Evolutionary conservation across 768 basidiomycete species (phyloP).

Genomic region (Amanita polypyramis): DNA sequence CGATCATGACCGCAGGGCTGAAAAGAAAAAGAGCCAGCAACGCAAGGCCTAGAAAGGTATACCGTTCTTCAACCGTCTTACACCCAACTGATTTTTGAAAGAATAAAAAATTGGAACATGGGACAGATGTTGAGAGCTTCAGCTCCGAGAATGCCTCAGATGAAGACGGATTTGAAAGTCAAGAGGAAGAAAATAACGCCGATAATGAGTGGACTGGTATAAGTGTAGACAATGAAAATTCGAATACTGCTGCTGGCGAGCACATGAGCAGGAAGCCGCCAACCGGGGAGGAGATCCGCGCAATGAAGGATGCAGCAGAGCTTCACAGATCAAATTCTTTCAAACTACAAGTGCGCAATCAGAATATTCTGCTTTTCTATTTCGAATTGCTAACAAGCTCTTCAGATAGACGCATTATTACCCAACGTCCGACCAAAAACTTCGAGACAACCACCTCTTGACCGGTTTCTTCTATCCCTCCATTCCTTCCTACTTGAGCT

Average conservation of each 20-base stretch:
- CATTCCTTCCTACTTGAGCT: conserved; percentile 56
- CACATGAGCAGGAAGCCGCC: conserved; percentile 43
- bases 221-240: conserved; percentile 9
- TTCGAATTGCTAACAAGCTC: conserved; percentile 9
- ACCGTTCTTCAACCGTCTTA: neutral
- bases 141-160: neutral
- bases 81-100: conserved; percentile 1
- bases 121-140: neutral
- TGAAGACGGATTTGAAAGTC: conserved; percentile 6
- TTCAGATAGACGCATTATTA: conserved; percentile 72
- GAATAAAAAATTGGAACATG: conserved; percentile 6
- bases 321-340: conserved; percentile 73
- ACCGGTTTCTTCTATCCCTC: conserved; percentile 57
- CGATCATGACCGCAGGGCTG: conserved; percentile 14
- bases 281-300: conserved; percentile 58
- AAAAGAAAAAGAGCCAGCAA: conserved; percentile 17
- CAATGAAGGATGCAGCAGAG: conserved; percentile 64
- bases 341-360: conserved; percentile 60
- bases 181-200: neutral
- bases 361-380: neutral
- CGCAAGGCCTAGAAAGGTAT: conserved; percentile 13
- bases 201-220: conserved; percentile 11
- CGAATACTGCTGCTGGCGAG: conserved; percentile 1
- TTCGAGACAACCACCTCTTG: conserved; percentile 44
- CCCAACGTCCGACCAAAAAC: conserved; percentile 65